phyloP scores from a whole-genome alignment of 768 basidiomycete genomes.

The Tylopilus rubrobrunneus region DNA sequence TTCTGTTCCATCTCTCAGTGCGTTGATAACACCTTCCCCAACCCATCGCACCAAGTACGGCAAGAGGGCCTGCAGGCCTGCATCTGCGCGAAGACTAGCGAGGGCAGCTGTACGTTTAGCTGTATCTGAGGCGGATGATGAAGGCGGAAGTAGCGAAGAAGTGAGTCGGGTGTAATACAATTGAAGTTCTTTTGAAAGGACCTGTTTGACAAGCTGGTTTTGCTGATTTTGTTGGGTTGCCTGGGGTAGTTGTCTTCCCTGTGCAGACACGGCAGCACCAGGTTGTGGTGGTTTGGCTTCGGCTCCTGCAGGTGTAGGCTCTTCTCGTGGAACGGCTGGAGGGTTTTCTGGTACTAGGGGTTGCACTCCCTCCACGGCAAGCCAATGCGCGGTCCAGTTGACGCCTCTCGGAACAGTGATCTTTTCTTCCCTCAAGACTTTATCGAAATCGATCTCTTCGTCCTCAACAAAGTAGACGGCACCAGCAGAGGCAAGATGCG shows the following conservation, averaged over 20 bases:
- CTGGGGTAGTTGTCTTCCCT: constrained; percentile 23
- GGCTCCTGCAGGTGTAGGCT: constrained; percentile 27
- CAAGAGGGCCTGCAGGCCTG: constrained; percentile 85
- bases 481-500: constrained; percentile 46
- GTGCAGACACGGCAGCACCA: constrained; percentile 19
- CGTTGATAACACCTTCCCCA: constrained; percentile 76
- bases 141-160: constrained; percentile 55
- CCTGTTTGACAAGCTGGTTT: constrained; percentile 83
- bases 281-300: constrained; percentile 28
- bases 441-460: constrained; percentile 96
- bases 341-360: constrained; percentile 96
- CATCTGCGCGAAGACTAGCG: constrained; percentile 83
- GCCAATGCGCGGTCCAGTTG: constrained; percentile 93
- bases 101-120: constrained; percentile 85
- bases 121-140: constrained; percentile 41
- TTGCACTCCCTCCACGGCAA: constrained; percentile 97
- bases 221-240: constrained; percentile 50
- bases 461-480: constrained; percentile 93
- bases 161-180: constrained; percentile 93
- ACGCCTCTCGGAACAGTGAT: constrained; percentile 76
- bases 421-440: constrained; percentile 82
- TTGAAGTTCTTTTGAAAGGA: constrained; percentile 90
- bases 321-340: constrained; percentile 67
- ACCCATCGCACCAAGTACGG: constrained; percentile 96
- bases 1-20: constrained; percentile 46